Evolutionary conservation across 441 rosid species (phyloP).

Genomic region (Euphorbia corollata): DNA sequence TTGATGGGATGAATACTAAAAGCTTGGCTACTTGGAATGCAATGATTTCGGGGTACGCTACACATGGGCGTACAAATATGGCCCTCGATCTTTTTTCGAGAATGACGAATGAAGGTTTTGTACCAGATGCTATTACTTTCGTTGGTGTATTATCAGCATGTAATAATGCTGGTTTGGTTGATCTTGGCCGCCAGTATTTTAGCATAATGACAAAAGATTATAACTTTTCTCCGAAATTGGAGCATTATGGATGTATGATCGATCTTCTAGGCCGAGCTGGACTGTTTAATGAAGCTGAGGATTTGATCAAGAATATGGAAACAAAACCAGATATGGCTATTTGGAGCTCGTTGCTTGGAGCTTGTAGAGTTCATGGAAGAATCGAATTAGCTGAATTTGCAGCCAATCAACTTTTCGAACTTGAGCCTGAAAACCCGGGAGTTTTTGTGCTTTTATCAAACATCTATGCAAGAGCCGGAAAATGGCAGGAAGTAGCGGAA

Average conservation of each 20-base stretch:
- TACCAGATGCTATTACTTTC: constrained; percentile 63
- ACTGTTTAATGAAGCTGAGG: constrained; percentile 52
- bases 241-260: constrained; percentile 74
- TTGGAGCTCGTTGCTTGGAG: constrained; percentile 56
- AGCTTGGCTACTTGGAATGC: constrained; percentile 69
- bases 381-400: constrained; percentile 47
- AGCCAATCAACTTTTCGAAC: constrained; percentile 42
- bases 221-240: constrained; percentile 43
- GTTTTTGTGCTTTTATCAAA: constrained; percentile 59
- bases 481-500: constrained; percentile 62
- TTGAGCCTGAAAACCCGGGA: constrained; percentile 56
- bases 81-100: constrained; percentile 48
- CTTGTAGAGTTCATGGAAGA: constrained; percentile 48
- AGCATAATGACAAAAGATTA: constrained; percentile 43
- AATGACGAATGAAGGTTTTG: constrained; percentile 40
- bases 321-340: constrained; percentile 53
- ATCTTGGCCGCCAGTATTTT: constrained; percentile 48
- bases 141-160: constrained; percentile 67
- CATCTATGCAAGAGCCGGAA: constrained; percentile 61
- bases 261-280: constrained; percentile 67
- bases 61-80: constrained; percentile 48
- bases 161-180: constrained; percentile 55
- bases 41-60: constrained; percentile 68
- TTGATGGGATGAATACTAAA: constrained; percentile 32
- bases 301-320: constrained; percentile 40